phyloP scores from a whole-genome alignment of 2,329 filamentous ascomycete species.

The Cadophora gregata region DNA sequence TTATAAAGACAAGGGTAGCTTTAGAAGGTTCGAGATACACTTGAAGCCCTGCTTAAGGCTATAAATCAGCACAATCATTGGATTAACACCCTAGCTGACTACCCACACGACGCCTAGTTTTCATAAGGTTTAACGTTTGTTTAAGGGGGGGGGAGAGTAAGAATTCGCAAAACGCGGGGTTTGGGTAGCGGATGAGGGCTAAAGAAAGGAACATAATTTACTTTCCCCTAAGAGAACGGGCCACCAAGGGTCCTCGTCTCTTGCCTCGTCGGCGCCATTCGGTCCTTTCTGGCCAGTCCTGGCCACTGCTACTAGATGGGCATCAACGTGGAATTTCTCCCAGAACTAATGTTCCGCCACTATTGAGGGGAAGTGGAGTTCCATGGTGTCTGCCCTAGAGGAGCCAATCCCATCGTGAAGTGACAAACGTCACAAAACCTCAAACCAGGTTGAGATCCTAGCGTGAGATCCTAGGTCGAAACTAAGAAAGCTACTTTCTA shows the following conservation, averaged over 20 bases:
- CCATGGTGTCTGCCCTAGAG: neutral
- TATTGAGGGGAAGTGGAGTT: neutral
- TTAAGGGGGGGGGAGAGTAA: no score
- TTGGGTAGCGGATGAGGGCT: neutral
- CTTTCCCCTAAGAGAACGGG: conserved; percentile 2
- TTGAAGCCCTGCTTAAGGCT: no score
- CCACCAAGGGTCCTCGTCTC: neutral
- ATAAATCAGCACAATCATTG: no score
- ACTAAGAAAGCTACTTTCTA: neutral
- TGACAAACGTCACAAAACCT: conserved; percentile 5
- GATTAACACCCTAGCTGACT: no score
- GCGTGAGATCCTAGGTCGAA: neutral
- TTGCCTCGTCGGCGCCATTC: neutral
- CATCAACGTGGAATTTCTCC: neutral
- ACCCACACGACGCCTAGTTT: no score
- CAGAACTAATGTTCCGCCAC: neutral
- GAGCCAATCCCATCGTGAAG: neutral
- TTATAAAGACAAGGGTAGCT: no score
- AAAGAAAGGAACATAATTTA: neutral
- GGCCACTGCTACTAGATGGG: neutral
- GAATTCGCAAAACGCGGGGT: conserved; percentile 2
- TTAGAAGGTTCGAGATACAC: no score
- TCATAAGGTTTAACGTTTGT: no score
- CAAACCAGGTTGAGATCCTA: neutral
- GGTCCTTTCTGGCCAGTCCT: neutral